Percentiles rank a stretch among this genome's conserved stretches.
Conservation (phyloP, 495 filamentous ascomycete species). For the Penicillium soppii region DNA sequence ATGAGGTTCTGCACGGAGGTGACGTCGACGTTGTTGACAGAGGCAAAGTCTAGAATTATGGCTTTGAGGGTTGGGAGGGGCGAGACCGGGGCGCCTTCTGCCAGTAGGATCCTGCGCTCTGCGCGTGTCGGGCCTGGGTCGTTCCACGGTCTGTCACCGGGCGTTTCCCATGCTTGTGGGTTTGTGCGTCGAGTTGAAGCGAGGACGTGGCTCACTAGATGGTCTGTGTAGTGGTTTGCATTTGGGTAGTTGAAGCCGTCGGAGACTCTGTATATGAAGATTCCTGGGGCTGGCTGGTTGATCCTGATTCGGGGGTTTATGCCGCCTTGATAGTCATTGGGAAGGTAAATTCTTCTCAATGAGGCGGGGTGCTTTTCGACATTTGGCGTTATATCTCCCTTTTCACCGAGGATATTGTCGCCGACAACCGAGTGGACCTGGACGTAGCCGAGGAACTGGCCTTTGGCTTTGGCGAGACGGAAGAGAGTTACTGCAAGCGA, state of each 20-base stretch:
- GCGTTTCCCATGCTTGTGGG: constrained; percentile 53
- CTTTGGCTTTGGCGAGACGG: constrained; percentile 75
- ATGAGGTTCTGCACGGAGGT: constrained; percentile 91
- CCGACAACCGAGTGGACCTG: constrained; percentile 81
- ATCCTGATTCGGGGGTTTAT: constrained; percentile 80
- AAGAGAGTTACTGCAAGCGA: constrained; percentile 75
- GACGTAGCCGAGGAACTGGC: constrained; percentile 81
- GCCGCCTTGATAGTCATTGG: constrained; percentile 77
- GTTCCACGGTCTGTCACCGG: constrained; percentile 91
- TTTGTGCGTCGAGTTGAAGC: constrained; percentile 71
- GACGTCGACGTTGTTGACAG: constrained; percentile 91
- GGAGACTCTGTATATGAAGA: constrained; percentile 93
- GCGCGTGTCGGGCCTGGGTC: constrained; percentile 76
- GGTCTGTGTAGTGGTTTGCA: constrained; percentile 80
- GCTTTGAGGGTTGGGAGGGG: constrained; percentile 67
- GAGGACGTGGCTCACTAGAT: constrained; percentile 72
- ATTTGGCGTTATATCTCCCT: constrained; percentile 30
- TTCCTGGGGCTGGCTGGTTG: constrained; percentile 75
- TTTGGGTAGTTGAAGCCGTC: constrained; percentile 96
- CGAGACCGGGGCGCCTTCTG: constrained; percentile 43
- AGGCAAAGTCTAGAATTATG: constrained; percentile 87
- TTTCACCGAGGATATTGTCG: constrained; percentile 62
- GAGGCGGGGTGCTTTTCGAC: constrained; percentile 49
- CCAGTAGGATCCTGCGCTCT: constrained; percentile 18
- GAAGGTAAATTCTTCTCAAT: constrained; percentile 62